phyloP scores from a whole-genome alignment of 1,284 basidiomycete genomes.

The Sporisorium graminicola region DNA sequence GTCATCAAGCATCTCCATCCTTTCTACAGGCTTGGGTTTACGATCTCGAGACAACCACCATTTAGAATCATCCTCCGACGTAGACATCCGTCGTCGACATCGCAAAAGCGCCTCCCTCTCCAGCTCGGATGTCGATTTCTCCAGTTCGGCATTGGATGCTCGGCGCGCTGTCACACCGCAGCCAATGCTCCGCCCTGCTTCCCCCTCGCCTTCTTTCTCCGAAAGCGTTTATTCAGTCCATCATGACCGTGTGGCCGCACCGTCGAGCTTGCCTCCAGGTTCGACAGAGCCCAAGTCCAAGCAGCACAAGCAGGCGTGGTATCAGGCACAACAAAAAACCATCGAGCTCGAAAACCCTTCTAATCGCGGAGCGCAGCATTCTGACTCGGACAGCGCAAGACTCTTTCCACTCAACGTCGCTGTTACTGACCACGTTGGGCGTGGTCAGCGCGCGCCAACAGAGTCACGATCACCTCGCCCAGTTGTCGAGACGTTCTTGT shows the following conservation, averaged over 20 bases:
- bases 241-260: not conserved
- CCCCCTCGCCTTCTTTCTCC: constrained; percentile 39
- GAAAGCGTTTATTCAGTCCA: constrained; percentile 14
- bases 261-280: not conserved
- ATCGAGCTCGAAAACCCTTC: constrained; percentile 35
- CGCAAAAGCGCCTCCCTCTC: constrained; percentile 44
- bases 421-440: not conserved
- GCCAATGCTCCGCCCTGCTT: constrained; percentile 23
- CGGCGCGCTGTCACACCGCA: constrained; percentile 25
- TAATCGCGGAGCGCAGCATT: constrained; percentile 14
- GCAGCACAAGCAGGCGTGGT: constrained; percentile 53
- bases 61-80: not conserved
- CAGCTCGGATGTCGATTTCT: constrained; percentile 32
- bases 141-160: constrained; percentile 12
- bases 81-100: constrained; percentile 15
- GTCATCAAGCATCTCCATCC: constrained; percentile 50
- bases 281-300: constrained; percentile 19
- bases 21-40: constrained; percentile 31
- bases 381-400: constrained; percentile 12
- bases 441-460: constrained; percentile 4
- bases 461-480: constrained; percentile 16
- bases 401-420: constrained; percentile 43
- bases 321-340: constrained; percentile 53
- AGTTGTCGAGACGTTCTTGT: constrained; percentile 31
- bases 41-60: constrained; percentile 14